Percentiles rank a stretch among this genome's conserved stretches.
Evolutionary conservation across 129 eudicot genomes (phyloP).

Genomic region (Flaveria ramosissima): DNA sequence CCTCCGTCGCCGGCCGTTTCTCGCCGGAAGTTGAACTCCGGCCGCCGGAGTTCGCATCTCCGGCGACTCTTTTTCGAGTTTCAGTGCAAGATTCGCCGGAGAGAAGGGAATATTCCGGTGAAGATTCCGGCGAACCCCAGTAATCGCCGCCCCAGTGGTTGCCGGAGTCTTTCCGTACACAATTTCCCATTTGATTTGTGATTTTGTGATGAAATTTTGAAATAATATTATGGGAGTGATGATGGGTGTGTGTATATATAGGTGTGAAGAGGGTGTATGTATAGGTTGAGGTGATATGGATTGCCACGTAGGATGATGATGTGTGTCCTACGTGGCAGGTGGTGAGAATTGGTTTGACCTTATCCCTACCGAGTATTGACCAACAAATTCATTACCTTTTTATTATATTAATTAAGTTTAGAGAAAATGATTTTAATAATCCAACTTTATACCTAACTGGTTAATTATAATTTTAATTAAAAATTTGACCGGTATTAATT

Average conservation of each 20-base stretch:
- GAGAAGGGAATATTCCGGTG: conserved; percentile 23
- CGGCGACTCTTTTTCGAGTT: conserved; percentile 1
- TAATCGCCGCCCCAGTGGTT: conserved; percentile 30
- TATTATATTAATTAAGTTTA: not conserved
- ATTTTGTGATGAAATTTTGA: not conserved
- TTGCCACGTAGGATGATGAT: conserved; percentile 39
- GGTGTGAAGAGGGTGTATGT: not conserved
- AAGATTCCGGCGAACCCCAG: conserved; percentile 39
- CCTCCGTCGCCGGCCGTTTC: conserved; percentile 29
- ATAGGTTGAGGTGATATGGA: conserved; percentile 24
- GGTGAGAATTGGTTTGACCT: conserved; percentile 30
- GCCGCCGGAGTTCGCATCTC: conserved; percentile 27
- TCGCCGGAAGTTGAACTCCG: conserved; percentile 1
- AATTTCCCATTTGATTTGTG: conserved; percentile 46
- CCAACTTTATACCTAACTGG: too few species aligned
- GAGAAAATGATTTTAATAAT: too few species aligned
- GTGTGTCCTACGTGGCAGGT: conserved; percentile 38
- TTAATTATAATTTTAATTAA: too few species aligned
- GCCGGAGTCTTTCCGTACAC: conserved; percentile 44
- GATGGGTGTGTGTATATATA: not conserved
- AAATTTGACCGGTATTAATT: too few species aligned
- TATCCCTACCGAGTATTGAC: conserved; percentile 21
- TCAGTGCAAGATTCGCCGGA: conserved; percentile 7
- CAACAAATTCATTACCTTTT: not conserved
- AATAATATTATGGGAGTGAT: not conserved